Base-by-base conservation (phyloP, 2,329 filamentous ascomycete species). In the Alternaria metachromatica region DNA sequence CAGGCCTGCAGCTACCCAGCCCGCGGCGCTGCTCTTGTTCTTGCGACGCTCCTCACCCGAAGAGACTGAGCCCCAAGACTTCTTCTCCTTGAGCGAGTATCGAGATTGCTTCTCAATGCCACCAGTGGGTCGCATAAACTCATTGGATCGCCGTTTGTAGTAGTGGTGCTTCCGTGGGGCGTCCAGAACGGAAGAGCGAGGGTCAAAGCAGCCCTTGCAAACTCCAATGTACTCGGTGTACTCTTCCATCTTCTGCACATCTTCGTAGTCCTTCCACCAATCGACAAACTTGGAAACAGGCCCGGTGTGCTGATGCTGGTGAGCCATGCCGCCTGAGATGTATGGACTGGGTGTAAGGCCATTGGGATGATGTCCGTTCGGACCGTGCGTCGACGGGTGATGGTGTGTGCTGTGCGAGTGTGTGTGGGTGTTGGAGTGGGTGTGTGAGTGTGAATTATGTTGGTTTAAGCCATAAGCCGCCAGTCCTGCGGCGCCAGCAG, bases 221-320 rank as follows among this genome's bases (percentile, higher is more conserved):
- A 90, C 86, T 21, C 88, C 88, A 69, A 89, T 90, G 63, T 87
- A 86, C 76, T 90, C 87, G 1, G 88, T 90, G 71, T 90, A 90
- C 72, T 90, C 88, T 76, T 90, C 88, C 80, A 89, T 90, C 73
- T 86, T 86, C 18, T 84, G 85, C 1, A 90, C 87, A n/a, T 88
- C 88, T 65, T 90, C 87, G 2, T 87, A 84, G 65, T 87, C 88
- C 72, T 84, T 88, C 86, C 86, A 89, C 82, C 85, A 90, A 70
- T 87, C 86, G 43, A 87, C 82, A 28, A 89, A 82, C 54, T 82
- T 84, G 41, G 81, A 82, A 2, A 90, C 80, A 0, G 88, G 86
- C 0, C 87, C 87, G 48, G 82, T 82, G 61, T 87, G 87, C 56
- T 84, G 84, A 67, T 87, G 86, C 49, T 63, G 70, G 60, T 84